Base-by-base conservation (phyloP, 108 stramenopile species). In the Tribonema minus region DNA sequence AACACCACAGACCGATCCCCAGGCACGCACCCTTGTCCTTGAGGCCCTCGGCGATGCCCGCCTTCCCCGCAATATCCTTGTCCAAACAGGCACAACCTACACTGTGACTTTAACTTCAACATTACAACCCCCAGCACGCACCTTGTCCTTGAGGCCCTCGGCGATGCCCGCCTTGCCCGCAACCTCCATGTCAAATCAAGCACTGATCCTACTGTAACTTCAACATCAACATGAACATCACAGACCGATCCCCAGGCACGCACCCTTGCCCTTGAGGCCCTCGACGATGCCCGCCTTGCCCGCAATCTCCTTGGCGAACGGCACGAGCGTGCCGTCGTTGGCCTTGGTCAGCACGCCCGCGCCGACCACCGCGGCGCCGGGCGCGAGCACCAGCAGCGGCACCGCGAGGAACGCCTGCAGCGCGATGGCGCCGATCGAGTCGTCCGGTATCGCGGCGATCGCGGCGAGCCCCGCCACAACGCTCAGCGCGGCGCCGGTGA, bases 351-450 rank as follows among this genome's bases (percentile, higher is more conserved):
- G 68, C 32, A 65, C 67, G 59, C 61, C 27, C 29, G 67, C 77
- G 3, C 69, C 77, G n/a, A 63, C 70, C 1, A 38, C 79, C 32
- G 12, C 33, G 15, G 68, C 82, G n/a, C 61, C 76, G 34, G 82
- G 82, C 20, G 59, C 1, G 1, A 83, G 60, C 0, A 74, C 71
- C 2, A 80, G 61, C 35, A 83, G 82, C 29, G 82, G 82, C 25
- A 83, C 64, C 25, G 73, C 76, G 23, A 83, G 61, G 64, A 81
- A 75, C 9, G 79, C 62, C 72, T 83, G 80, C 32, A 80, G 62
- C 30, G 82, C 82, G 3, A 83, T 41, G 64, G 71, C n/a, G 35
- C 38, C 0, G 23, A 83, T 30, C 3, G 72, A 75, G 79, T 83
- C 82, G 33, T 83, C 80, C 25, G 82, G 82, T 23, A 83, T 80